Evolutionary conservation across 768 basidiomycete genomes (phyloP), one percentile per base, ranked within the genome.

Genomic region (Tricholoma terreum): DNA sequence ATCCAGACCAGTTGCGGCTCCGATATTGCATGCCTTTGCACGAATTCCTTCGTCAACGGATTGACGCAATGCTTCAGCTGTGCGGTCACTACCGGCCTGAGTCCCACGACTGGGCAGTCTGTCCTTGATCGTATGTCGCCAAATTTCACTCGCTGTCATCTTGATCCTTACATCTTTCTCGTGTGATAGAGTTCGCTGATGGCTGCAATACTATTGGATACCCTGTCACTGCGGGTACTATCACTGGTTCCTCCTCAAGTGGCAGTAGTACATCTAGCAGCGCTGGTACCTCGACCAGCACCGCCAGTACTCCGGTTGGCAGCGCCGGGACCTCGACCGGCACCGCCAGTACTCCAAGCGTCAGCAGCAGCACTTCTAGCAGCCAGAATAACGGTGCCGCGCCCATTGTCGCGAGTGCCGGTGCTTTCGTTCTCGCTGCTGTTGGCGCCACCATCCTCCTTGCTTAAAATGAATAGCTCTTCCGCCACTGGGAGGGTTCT

Each of bases 41-140:
- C 52, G 11, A 53, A 61, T 19, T 34, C 49, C 19, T 35, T 34
- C 6, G 46, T 55, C 6, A 19, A 49, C 4, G 27, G 15, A 1
- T 24, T 61, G 38, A 49, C 53, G 22, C 22, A 51, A 27, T 61
- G 60, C 38, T 35, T 61, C 27, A 36, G 45, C 55, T 61, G 60
- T 52, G 56, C 52, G 38, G 55, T 57, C 36, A 33, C 31, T 7
- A 43, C 55, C n/a, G 60, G 60, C 7, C 5, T 61, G 12, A 27
- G 54, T 36, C 21, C 40, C 27, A 8, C 38, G 9, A 55, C 49
- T 34, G 59, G 48, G 12, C 59, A 61, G 40, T 30, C 22, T 19
- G 48, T 51, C 35, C 42, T 61, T 24, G 53, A 58, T 36, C 49
- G 59, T 61, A 54, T 19, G 52, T 54, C 40, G 17, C 27, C 6